Evolutionary conservation across 139 green algal species (phyloP), one percentile per base, ranked within the genome.

Genomic region (Micractinium sp.): DNA sequence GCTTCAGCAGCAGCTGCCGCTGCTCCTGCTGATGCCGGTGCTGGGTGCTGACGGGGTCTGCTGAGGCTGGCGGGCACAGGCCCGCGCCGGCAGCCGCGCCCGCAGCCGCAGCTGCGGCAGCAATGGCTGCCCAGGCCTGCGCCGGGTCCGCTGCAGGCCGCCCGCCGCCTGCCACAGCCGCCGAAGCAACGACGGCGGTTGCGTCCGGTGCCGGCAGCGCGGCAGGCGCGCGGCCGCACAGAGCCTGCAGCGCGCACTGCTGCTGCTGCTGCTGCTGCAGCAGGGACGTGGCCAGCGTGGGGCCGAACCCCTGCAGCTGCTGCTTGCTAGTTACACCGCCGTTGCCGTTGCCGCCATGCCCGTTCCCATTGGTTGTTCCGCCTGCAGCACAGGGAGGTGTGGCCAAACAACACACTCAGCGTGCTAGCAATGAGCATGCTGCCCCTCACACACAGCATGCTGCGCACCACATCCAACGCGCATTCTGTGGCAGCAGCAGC

Each of bases 331-430:
- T 88, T 71, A 81, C 84, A 0, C 86, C 82, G 86, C 86, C 85
- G 73, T 88, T 90, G 78, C 85, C 87, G 81, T 89, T 90, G 87
- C 81, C 80, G 78, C 76, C 82, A 41, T 61, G 82, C 47, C 88
- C 89, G 63, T 90, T 89, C 60, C 76, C 82, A n/a, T 73, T 89
- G 73, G 71, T 90, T 22, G 90, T 92, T 56, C 53, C 71, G 16
- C 85, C 85, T 88, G 73, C n/a, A 76, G 63, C 3, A 20, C 36
- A 79, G 19, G 23, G 38, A 9, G 9, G 47, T 56, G 47, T 56
- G 47, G 47, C 9, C 47, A 56, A 5, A 16, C 47, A 56, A 56
- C 47, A 9, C 47, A 56, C 5, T 56, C 20, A 82, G 76, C 36
- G 3, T 1, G 38, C 22, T 1, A n/a, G 60, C 60, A 67, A 67